Conservation (phyloP, 2,329 filamentous ascomycete species). For the Fusarium sp. region DNA sequence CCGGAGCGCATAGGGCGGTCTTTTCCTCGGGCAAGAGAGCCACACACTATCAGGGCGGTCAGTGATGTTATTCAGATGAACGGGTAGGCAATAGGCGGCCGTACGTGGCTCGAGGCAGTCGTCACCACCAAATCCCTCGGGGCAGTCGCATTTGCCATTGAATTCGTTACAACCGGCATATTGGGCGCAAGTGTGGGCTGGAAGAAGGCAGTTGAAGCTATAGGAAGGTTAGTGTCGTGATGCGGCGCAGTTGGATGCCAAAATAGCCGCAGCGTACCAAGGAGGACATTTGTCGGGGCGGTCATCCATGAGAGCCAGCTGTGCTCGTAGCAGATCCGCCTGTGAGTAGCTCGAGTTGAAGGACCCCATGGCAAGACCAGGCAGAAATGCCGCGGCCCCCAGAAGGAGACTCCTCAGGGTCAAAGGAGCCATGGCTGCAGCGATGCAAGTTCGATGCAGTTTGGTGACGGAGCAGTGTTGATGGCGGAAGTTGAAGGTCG, state of each 20-base stretch:
- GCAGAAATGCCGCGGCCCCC: slow-evolving; percentile 59
- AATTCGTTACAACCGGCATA: slow-evolving; percentile 90
- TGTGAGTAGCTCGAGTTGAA: slow-evolving; percentile 73
- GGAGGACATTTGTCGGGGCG: slow-evolving; percentile 85
- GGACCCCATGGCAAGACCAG: slow-evolving; percentile 57
- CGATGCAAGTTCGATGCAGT: slow-evolving; percentile 39
- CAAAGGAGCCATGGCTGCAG: slow-evolving; percentile 59
- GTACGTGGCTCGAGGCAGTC: slow-evolving; percentile 88
- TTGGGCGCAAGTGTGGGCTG: slow-evolving; percentile 92
- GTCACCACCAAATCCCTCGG: slow-evolving; percentile 92
- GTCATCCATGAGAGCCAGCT: slow-evolving; percentile 80
- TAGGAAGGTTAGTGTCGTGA: slow-evolving; percentile 35
- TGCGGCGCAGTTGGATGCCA: neutral
- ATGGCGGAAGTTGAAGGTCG: slow-evolving; percentile 30
- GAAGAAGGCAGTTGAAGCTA: slow-evolving; percentile 98
- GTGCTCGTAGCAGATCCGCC: slow-evolving; percentile 73
- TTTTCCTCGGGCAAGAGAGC: slow-evolving; percentile 85
- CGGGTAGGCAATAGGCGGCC: slow-evolving; percentile 42
- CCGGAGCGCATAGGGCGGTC: slow-evolving; percentile 83
- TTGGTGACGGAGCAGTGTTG: slow-evolving; percentile 33
- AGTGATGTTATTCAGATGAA: slow-evolving; percentile 11
- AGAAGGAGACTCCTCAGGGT: slow-evolving; percentile 57
- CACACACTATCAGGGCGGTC: slow-evolving; percentile 75
- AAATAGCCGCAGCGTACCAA: slow-evolving; percentile 65
- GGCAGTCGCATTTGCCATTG: slow-evolving; percentile 94